These are phyloP conservation scores for Incumbomyces lentus DNA, from an alignment of 2,329 filamentous ascomycete species.

Conservation along the genomic window DNA sequence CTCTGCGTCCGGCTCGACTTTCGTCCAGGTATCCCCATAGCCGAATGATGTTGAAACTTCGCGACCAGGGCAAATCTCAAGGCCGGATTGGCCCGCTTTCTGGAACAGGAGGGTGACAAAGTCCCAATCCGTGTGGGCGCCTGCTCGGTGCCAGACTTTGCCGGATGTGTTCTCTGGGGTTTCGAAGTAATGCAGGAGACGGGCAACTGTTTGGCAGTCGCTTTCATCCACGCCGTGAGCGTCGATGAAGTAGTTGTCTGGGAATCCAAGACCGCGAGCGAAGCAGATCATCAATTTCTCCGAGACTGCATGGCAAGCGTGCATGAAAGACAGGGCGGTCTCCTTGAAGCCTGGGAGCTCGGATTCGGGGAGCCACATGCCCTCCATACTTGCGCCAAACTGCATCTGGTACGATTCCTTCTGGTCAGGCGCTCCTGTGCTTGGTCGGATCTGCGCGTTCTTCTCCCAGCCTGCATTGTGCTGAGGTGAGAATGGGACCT, in stretches of 20 bases:
- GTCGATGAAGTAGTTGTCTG: slow-evolving; percentile 46
- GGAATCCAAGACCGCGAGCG: slow-evolving; percentile 47
- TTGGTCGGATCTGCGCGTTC: slow-evolving; percentile 47
- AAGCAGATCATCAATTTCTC: slow-evolving; percentile 51
- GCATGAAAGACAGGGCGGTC: slow-evolving; percentile 44
- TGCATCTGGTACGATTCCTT: slow-evolving; percentile 57
- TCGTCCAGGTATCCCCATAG: slow-evolving; percentile 52
- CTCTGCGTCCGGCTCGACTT: slow-evolving; percentile 40
- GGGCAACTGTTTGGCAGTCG: slow-evolving; percentile 45
- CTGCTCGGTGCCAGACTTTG: slow-evolving; percentile 46
- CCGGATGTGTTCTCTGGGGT: slow-evolving; percentile 29
- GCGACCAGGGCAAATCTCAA: slow-evolving; percentile 56
- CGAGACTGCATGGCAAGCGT: slow-evolving; percentile 41
- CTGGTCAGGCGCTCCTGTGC: slow-evolving; percentile 47
- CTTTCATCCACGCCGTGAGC: slow-evolving; percentile 42
- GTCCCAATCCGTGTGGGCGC: slow-evolving; percentile 55
- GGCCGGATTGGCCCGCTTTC: slow-evolving; percentile 47
- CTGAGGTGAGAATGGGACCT: slow-evolving; percentile 42
- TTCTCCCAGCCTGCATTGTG: slow-evolving; percentile 54
- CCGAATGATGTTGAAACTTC: slow-evolving; percentile 51
- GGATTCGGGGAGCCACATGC: slow-evolving; percentile 42
- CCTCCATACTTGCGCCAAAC: slow-evolving; percentile 46
- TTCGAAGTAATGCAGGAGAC: slow-evolving; percentile 49
- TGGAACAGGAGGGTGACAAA: slow-evolving; percentile 55
- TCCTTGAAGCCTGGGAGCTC: slow-evolving; percentile 41